Percentiles rank a stretch among this genome's conserved stretches.
Conservation (phyloP, 768 basidiomycete genomes). For the Psilocybe azurescens region DNA sequence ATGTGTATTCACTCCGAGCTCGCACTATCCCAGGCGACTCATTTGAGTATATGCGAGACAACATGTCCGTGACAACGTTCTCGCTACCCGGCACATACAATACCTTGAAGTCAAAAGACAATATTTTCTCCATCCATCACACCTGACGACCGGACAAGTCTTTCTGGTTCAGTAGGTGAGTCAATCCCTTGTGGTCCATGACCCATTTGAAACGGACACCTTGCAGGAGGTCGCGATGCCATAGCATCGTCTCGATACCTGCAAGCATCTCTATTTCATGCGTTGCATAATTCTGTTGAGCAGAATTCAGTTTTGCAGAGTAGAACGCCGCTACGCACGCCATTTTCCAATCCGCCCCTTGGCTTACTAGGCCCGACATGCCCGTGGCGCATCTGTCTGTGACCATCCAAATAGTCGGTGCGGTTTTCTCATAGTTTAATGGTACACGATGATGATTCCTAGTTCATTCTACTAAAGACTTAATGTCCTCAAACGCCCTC, state of each 20-base stretch:
- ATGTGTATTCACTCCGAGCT: constrained; percentile 16
- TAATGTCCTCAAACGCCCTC: too few relatives aligned
- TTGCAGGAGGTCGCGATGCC: constrained; percentile 28
- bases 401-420: constrained; percentile 27
- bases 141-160: constrained; percentile 37
- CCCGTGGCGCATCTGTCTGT: constrained; percentile 33
- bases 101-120: constrained; percentile 17
- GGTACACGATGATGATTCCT: constrained; percentile 23
- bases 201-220: constrained; percentile 32
- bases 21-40: constrained; percentile 16
- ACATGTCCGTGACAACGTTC: constrained; percentile 35
- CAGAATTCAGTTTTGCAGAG: constrained; percentile 35
- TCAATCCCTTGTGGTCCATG: too few relatives aligned
- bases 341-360: constrained; percentile 22
- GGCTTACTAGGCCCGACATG: constrained; percentile 27
- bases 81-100: constrained; percentile 26
- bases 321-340: constrained; percentile 32
- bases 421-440: constrained; percentile 15
- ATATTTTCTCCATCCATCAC: constrained; percentile 35
- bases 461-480: too few relatives aligned
- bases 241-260: constrained; percentile 33
- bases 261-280: constrained; percentile 42
- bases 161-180: constrained; percentile 33
- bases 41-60: constrained; percentile 25
- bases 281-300: constrained; percentile 40